Evolutionary conservation across 441 rosid genomes (phyloP).

Genomic region (Iberis amara): DNA sequence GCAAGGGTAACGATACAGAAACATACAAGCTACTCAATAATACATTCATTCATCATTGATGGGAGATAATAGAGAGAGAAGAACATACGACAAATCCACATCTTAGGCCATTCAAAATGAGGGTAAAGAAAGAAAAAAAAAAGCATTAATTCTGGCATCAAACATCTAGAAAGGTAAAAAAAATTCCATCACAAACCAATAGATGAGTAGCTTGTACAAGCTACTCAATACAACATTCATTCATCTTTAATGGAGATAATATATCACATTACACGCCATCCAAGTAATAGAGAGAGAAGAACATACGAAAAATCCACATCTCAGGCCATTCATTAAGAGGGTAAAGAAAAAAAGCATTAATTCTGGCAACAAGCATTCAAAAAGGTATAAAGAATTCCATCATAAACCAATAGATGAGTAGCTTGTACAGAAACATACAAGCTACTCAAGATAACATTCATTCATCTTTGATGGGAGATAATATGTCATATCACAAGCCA

Average conservation of each 20-base stretch:
- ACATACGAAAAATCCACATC: not conserved
- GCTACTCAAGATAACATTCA: constrained; percentile 8
- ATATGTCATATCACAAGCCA: constrained; percentile 18
- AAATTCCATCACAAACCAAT: constrained; percentile 19
- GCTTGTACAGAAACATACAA: constrained; percentile 16
- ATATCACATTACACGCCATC: constrained; percentile 21
- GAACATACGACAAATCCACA: constrained; percentile 19
- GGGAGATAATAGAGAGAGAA: constrained; percentile 12
- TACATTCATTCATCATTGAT: constrained; percentile 5
- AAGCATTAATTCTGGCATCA: constrained; percentile 19
- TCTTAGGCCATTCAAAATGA: not conserved
- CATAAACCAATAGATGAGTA: constrained; percentile 17
- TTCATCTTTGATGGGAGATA: constrained; percentile 2
- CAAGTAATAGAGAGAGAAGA: constrained; percentile 21
- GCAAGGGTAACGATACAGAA: constrained; percentile 6
- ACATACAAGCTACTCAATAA: constrained; percentile 15
- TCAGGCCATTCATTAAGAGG: too few species aligned
- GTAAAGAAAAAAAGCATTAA: constrained; percentile 6
- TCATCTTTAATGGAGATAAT: not conserved
- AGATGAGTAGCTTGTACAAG: constrained; percentile 4
- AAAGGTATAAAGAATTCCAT: constrained; percentile 10
- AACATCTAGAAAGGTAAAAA: constrained; percentile 13
- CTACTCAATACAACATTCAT: constrained; percentile 12
- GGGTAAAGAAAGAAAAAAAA: not conserved
- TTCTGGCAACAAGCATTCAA: constrained; percentile 15